Evolutionary conservation across 768 basidiomycete species (phyloP).

Genomic region (Lactifluus hygrophoroides): DNA sequence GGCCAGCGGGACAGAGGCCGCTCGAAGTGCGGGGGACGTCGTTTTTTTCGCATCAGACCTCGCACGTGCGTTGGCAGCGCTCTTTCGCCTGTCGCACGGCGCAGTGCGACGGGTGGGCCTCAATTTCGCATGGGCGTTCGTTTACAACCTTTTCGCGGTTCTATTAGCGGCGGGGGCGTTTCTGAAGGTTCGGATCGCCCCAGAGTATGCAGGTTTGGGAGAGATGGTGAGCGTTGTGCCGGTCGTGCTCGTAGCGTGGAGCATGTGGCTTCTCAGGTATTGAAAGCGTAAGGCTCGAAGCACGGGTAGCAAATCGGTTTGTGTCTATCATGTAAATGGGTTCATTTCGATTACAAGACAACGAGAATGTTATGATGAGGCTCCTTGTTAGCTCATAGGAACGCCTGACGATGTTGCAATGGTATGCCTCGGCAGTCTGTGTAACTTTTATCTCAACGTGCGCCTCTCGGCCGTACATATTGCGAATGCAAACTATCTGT

Average conservation of each 20-base stretch:
- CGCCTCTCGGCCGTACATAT: no score
- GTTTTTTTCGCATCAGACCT: conserved; percentile 31
- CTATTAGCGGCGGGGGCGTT: conserved; percentile 45
- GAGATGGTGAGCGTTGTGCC: conserved; percentile 37
- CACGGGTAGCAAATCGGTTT: no score
- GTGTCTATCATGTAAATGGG: no score
- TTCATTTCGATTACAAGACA: not conserved
- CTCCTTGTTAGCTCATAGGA: no score
- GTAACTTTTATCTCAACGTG: no score
- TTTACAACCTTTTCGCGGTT: conserved; percentile 40
- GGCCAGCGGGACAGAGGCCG: conserved; percentile 30
- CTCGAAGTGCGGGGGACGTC: conserved; percentile 38
- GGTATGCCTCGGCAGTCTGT: no score
- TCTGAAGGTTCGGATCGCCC: conserved; percentile 31
- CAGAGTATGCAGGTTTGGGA: conserved; percentile 37
- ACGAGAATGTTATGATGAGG: no score
- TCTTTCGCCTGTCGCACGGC: conserved; percentile 32
- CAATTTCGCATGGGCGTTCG: conserved; percentile 32
- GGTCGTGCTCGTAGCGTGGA: conserved; percentile 32
- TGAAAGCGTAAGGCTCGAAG: not conserved
- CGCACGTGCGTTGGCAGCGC: conserved; percentile 30
- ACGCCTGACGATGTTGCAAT: no score
- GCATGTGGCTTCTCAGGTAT: conserved; percentile 17
- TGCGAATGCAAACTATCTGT: no score
- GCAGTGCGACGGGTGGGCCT: conserved; percentile 30